A percentile compares a stretch with the other conserved stretches of the same genome.
These are phyloP conservation scores for Eutrema heterophyllum DNA, from an alignment of 345 rosid species.

Conservation along the genomic window DNA sequence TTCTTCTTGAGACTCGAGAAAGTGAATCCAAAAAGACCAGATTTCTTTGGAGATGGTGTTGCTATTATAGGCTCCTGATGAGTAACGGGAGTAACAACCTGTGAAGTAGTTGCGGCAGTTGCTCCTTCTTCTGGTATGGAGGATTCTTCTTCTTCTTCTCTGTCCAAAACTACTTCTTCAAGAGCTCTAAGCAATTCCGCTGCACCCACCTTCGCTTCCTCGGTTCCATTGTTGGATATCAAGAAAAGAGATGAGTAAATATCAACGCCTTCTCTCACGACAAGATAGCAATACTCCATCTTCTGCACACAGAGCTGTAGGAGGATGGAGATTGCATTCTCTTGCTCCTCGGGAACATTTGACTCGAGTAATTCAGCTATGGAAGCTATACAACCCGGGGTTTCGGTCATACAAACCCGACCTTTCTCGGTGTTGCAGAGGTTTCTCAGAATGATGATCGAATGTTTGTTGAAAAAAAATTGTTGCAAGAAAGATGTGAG, in stretches of 20 bases:
- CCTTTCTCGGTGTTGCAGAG: conserved; percentile 53
- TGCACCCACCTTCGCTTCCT: conserved; percentile 52
- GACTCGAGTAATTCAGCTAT: conserved; percentile 57
- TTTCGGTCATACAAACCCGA: conserved; percentile 50
- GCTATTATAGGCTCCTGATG: not conserved
- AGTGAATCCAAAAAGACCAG: conserved; percentile 33
- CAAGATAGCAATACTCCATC: conserved; percentile 46
- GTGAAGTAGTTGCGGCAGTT: not conserved
- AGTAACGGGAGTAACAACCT: conserved; percentile 12
- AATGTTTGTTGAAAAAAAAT: conserved; percentile 36
- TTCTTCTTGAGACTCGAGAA: conserved; percentile 32
- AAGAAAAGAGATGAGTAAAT: conserved; percentile 49
- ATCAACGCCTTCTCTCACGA: conserved; percentile 48
- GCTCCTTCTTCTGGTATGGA: conserved; percentile 29
- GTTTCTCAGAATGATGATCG: conserved; percentile 45
- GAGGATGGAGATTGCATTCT: conserved; percentile 44
- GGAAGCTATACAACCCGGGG: conserved; percentile 53
- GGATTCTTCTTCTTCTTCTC: conserved; percentile 20
- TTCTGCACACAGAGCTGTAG: conserved; percentile 41
- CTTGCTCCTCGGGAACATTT: conserved; percentile 56
- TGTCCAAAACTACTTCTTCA: conserved; percentile 29
- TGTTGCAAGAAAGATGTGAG: conserved; percentile 54
- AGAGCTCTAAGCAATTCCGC: conserved; percentile 67
- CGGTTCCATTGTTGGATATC: conserved; percentile 58
- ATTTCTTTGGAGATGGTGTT: conserved; percentile 35